Evolutionary conservation across 352 stramenopile genomes (phyloP), one percentile per base, ranked within the genome.

Genomic region (Paralagenidium karlingii): DNA sequence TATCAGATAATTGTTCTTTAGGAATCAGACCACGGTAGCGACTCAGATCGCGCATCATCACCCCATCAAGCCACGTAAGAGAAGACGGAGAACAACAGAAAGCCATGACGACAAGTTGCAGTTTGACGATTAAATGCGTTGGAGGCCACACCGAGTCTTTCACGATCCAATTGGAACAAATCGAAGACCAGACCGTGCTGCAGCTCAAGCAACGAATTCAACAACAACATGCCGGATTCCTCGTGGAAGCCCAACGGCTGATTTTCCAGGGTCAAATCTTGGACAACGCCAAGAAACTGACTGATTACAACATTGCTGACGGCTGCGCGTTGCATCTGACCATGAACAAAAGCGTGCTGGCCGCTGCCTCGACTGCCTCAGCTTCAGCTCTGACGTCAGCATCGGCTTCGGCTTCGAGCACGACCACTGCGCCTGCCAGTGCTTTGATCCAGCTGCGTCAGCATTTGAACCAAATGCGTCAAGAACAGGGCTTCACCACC

Each of bases 181-280:
- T 82, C 39, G 43, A 57, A 13, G 42, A 48, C 18, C 47, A 63
- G 22, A 74, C 77, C 1, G 77, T 90, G 36, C 53, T 63, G 21
- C 34, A 46, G 16, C 67, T 90, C 18, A 90, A 90, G 59, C 55
- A 68, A 41, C 45, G 60, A 22, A 63, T 86, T 22, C 61, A 84
- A 50, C 47, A 63, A 47, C 56, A 80, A 40, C 58, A 82, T 36
- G 43, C 38, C 34, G 70, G 65, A 16, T 90, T 81, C 45, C 70
- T 73, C 2, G 58, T 76, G 10, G 54, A 58, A 16, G 68, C 70
- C 13, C 77, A 91, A 59, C 77, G 77, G 8, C 57, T 91, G 27
- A 91, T 91, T 43, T 91, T 91, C 53, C 74, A 91, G 48, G 77
- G 77, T 13, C 74, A 86, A 46, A 84, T 91, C 55, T 50, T 91